Percentiles rank a stretch among this genome's conserved stretches.
phyloP scores from a whole-genome alignment of 306 rosid genomes.

The Sicyos baderoa region DNA sequence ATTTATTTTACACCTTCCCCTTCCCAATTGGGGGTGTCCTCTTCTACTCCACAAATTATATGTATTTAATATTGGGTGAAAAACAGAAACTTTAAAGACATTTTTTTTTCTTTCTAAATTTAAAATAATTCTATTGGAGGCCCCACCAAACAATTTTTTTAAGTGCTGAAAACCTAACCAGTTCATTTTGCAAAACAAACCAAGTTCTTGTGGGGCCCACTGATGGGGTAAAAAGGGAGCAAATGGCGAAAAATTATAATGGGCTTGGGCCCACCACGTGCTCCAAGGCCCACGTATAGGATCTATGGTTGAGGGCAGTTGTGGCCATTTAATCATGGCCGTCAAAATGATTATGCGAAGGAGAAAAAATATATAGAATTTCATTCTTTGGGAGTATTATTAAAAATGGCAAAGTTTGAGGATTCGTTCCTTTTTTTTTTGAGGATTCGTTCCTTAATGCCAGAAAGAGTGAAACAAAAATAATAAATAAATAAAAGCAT shows the following conservation, averaged over 20 bases:
- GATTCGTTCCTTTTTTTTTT: conserved; percentile 13
- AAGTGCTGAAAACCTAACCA: conserved; percentile 12
- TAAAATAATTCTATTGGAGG: not conserved
- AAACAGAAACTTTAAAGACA: not conserved
- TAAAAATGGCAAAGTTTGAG: not conserved
- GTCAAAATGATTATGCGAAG: not conserved
- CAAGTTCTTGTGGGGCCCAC: not conserved
- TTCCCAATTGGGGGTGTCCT: conserved; percentile 6
- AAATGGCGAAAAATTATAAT: not conserved
- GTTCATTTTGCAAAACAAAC: no score
- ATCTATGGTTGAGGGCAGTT: conserved; percentile 10
- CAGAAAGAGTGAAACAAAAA: not conserved
- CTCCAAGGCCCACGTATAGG: not conserved
- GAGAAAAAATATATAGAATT: not conserved
- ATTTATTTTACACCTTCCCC: conserved; percentile 1
- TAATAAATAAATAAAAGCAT: no score
- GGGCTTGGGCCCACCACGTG: conserved; percentile 22
- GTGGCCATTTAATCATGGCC: conserved; percentile 15
- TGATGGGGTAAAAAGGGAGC: not conserved
- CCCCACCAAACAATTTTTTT: not conserved
- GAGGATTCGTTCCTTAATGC: conserved; percentile 10
- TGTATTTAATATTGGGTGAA: not conserved
- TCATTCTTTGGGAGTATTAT: conserved; percentile 4
- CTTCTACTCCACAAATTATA: conserved; percentile 9
- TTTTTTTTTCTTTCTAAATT: not conserved